Percentiles rank a stretch among this genome's conserved stretches.
These are phyloP conservation scores for Fusarium coicis DNA, from an alignment of 2,329 filamentous ascomycete genomes.

Conservation along the genomic window DNA sequence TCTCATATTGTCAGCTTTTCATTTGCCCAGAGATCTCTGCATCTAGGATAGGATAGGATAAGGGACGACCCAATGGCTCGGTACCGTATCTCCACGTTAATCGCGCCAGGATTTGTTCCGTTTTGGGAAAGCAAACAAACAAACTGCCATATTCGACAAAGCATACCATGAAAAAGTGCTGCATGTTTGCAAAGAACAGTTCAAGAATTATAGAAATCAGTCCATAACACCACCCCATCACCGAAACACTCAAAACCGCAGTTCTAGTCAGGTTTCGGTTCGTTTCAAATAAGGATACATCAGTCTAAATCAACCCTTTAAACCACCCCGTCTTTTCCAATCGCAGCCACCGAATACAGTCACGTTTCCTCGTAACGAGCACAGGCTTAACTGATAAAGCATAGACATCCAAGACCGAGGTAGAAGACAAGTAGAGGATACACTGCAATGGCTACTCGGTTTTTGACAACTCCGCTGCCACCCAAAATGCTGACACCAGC, in stretches of 20 bases:
- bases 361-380: neutral
- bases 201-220: neutral
- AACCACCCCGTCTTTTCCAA: conserved; percentile 3
- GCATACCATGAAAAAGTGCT: conserved; percentile 7
- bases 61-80: neutral
- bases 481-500: conserved; percentile 96
- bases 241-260: conserved; percentile 16
- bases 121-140: neutral
- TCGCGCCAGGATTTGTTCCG: conserved; percentile 1
- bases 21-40: neutral
- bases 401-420: conserved; percentile 89
- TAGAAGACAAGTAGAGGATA: conserved; percentile 98
- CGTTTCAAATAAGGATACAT: conserved; percentile 34
- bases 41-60: neutral
- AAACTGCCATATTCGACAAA: conserved; percentile 1
- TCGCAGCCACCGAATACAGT: neutral
- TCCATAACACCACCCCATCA: conserved; percentile 9
- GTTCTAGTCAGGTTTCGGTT: conserved; percentile 19
- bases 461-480: conserved; percentile 94
- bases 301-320: conserved; percentile 19
- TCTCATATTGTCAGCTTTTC: neutral
- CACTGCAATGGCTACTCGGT: conserved; percentile 91
- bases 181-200: conserved; percentile 3
- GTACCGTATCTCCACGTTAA: conserved; percentile 9
- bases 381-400: conserved; percentile 84